Conservation (phyloP, 768 basidiomycete genomes). For the Collybia sordida region DNA sequence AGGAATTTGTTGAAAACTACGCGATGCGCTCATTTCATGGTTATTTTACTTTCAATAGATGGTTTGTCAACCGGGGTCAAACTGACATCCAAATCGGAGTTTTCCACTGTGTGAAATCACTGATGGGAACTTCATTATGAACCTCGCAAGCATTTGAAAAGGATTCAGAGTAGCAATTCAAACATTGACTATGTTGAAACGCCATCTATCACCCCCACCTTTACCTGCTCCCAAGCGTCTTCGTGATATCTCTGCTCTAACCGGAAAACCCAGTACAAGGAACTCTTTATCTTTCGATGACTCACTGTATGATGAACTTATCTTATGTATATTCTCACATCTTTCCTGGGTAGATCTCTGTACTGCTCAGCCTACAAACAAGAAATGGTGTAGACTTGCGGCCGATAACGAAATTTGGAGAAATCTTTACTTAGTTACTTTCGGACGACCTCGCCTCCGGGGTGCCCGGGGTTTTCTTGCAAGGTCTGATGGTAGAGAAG, state of each 20-base stretch:
- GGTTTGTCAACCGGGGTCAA: conserved; percentile 7
- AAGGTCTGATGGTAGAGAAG: conserved; percentile 54
- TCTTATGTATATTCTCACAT: conserved; percentile 72
- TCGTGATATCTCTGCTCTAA: conserved; percentile 24
- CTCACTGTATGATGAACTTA: conserved; percentile 72
- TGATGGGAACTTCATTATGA: background rate
- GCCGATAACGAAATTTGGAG: conserved; percentile 77
- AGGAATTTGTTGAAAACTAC: conserved; percentile 50
- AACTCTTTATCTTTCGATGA: conserved; percentile 45
- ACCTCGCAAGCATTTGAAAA: background rate
- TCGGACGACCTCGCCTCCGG: conserved; percentile 66
- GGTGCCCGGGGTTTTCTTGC: conserved; percentile 64
- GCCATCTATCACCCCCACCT: conserved; percentile 41
- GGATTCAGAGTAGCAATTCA: background rate
- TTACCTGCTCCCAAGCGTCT: conserved; percentile 62
- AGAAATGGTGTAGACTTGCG: conserved; percentile 66
- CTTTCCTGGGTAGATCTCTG: conserved; percentile 71
- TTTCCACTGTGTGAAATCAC: background rate
- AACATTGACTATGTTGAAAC: conserved; percentile 45
- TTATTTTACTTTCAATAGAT: no score
- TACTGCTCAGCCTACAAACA: conserved; percentile 56
- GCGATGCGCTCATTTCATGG: conserved; percentile 48
- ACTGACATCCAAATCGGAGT: background rate
- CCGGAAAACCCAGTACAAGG: conserved; percentile 3
- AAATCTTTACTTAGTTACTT: conserved; percentile 58